Evolutionary conservation across 306 rosid species (phyloP), one percentile per base, ranked within the genome.

Genomic region (Gillenia trifoliata): DNA sequence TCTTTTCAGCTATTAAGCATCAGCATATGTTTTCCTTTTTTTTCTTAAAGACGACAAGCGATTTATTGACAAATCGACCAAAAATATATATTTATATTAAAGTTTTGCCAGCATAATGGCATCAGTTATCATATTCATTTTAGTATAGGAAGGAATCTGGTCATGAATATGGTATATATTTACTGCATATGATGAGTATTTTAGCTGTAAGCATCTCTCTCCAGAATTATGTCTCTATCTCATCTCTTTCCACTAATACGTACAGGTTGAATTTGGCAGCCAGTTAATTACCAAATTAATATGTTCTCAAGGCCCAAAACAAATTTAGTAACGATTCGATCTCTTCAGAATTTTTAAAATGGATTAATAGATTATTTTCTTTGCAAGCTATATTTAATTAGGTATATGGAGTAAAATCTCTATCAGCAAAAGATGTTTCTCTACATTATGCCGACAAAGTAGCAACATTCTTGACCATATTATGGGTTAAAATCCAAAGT

Each of bases 81-180:
- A 79, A 79, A 55, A 75, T 30, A 86, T 79, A 78, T 77, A 69
- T 78, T 47, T 86, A 77, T 80, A 77, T 78, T 70, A 50, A 78
- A 73, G 84, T 88, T 83, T 79, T 84, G 75, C 63, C 68, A 81
- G 87, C 88, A 78, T 73, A 85, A 83, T 85, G 72, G 78, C 79
- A 75, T 84, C 79, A 83, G 77, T 77, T 75, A 63, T 72, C 29
- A 38, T 36, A 80, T 82, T 85, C 79, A 61, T 75, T 82, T 68
- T 28, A 66, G 61, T 47, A 68, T 15, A 45, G 79, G 29, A 59
- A 54, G 76, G 90, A 91, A 87, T 89, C 80, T 83, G 30, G 56
- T 36, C 64, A 22, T 33, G 63, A 80, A 72, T 36, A 75, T 82
- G n/a, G n/a, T n/a, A n/a, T 68, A 76, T 69, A 55, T 84, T 87